A percentile compares a stretch with the other conserved stretches of the same genome.
phyloP scores from a whole-genome alignment of 2,329 filamentous ascomycete species.

The Ceratocystis huliohia region DNA sequence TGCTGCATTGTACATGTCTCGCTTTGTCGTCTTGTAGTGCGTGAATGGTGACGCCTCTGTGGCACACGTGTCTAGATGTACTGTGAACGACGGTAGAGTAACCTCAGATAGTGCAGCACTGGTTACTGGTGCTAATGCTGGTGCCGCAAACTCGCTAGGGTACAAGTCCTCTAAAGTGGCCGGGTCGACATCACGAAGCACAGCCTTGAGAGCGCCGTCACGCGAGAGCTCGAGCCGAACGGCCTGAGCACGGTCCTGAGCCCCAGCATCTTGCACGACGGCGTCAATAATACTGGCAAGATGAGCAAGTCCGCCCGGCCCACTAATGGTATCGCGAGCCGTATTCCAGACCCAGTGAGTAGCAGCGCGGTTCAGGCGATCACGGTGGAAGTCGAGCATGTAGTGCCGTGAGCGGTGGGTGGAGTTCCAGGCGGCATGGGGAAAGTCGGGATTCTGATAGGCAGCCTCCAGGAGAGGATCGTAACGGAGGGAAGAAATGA shows the following conservation, averaged over 20 bases:
- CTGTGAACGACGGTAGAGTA: slow-evolving; percentile 29
- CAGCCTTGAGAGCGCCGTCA: slow-evolving; percentile 37
- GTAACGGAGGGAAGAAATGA: slow-evolving; percentile 62
- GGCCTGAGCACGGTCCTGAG: slow-evolving; percentile 19
- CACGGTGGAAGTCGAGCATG: slow-evolving; percentile 65
- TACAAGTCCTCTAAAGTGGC: slow-evolving; percentile 38
- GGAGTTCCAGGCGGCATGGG: slow-evolving; percentile 41
- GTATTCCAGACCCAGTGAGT: slow-evolving; percentile 42
- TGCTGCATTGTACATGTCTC: slow-evolving; percentile 58
- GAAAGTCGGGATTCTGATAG: slow-evolving; percentile 29
- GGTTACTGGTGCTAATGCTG: slow-evolving; percentile 40
- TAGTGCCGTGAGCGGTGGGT: slow-evolving; percentile 51
- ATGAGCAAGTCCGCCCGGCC: slow-evolving; percentile 33
- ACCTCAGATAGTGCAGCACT: slow-evolving; percentile 23
- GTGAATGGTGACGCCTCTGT: slow-evolving; percentile 51
- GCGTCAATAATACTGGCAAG: slow-evolving; percentile 32
- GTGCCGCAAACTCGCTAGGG: neutral
- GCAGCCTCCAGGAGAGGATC: slow-evolving; percentile 44
- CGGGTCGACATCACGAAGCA: slow-evolving; percentile 29
- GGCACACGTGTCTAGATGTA: slow-evolving; percentile 34
- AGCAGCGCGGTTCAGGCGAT: slow-evolving; percentile 58
- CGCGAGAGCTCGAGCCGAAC: slow-evolving; percentile 43
- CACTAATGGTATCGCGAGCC: slow-evolving; percentile 35
- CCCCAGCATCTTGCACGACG: slow-evolving; percentile 1
- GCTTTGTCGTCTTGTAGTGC: slow-evolving; percentile 70